Evolutionary conservation across 176 grass and related monocot genomes (phyloP).

Genomic region (Oryza rufipogon): DNA sequence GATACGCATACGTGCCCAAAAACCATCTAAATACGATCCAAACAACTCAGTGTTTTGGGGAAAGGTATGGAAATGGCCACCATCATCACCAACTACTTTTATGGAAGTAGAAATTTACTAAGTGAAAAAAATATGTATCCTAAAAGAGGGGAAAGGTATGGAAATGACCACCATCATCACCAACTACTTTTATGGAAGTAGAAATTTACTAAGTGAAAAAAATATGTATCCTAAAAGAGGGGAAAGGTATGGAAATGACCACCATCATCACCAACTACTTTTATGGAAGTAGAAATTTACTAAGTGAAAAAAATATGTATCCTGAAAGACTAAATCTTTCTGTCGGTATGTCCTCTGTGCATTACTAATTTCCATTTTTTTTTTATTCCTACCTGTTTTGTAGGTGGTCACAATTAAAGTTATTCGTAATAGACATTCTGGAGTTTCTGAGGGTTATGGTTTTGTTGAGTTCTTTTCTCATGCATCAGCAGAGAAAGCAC

Average conservation of each 20-base stretch:
- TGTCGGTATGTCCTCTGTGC: neutral
- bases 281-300: constrained; percentile 5
- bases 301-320: neutral
- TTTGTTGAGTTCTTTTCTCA: constrained; percentile 70
- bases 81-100: neutral
- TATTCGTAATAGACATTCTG: constrained; percentile 67
- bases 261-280: neutral
- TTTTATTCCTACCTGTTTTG: constrained; percentile 43
- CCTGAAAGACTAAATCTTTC: neutral
- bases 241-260: neutral
- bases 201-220: constrained; percentile 5
- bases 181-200: neutral
- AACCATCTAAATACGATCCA: neutral
- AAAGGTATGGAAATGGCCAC: neutral
- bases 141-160: too few species aligned
- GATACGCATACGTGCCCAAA: neutral
- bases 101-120: neutral
- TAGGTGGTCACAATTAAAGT: constrained; percentile 71
- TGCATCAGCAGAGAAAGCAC: constrained; percentile 58
- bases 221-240: neutral
- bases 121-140: neutral
- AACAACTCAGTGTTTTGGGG: neutral
- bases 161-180: neutral
- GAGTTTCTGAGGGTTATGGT: constrained; percentile 68
- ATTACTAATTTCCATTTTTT: constrained; percentile 26